These are phyloP conservation scores for Coelastrella sp. DNA, from an alignment of 139 green algal genomes.

Conservation along the genomic window DNA sequence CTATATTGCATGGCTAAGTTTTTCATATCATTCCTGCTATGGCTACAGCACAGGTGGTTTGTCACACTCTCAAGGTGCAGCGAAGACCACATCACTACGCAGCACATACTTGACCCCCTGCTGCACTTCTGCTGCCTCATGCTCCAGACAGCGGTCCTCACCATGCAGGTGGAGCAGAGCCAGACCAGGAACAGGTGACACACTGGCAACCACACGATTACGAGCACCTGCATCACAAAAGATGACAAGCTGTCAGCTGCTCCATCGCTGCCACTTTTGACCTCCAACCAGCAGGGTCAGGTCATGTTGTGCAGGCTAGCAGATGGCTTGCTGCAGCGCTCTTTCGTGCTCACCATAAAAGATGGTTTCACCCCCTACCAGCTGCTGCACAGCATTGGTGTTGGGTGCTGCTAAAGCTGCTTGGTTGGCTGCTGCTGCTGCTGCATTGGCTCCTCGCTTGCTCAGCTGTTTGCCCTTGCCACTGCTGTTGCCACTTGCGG, in stretches of 20 bases:
- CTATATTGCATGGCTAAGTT: too few relatives aligned
- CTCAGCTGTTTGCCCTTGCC: slow-evolving; percentile 30
- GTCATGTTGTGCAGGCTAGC: too few relatives aligned
- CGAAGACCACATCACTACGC: slow-evolving; percentile 79
- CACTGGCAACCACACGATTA: slow-evolving; percentile 31
- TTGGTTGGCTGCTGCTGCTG: slow-evolving; percentile 31
- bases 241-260: background rate
- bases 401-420: background rate
- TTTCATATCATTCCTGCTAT: background rate
- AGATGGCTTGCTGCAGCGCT: background rate
- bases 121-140: slow-evolving; percentile 68
- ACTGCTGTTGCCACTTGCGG: background rate
- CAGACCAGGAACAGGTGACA: slow-evolving; percentile 63
- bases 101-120: slow-evolving; percentile 79
- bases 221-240: slow-evolving; percentile 4
- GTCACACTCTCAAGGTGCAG: background rate
- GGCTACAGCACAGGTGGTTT: background rate
- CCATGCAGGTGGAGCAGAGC: slow-evolving; percentile 80
- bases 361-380: slow-evolving; percentile 48
- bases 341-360: slow-evolving; percentile 46
- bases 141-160: slow-evolving; percentile 71
- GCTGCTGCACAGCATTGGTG: slow-evolving; percentile 40
- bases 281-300: too few relatives aligned
- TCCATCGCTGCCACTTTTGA: too few relatives aligned
- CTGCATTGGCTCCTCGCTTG: slow-evolving; percentile 18